Percentiles rank a stretch among this genome's conserved stretches.
Evolutionary conservation across 2,329 filamentous ascomycete species (phyloP).

Genomic region (Claviceps monticola): DNA sequence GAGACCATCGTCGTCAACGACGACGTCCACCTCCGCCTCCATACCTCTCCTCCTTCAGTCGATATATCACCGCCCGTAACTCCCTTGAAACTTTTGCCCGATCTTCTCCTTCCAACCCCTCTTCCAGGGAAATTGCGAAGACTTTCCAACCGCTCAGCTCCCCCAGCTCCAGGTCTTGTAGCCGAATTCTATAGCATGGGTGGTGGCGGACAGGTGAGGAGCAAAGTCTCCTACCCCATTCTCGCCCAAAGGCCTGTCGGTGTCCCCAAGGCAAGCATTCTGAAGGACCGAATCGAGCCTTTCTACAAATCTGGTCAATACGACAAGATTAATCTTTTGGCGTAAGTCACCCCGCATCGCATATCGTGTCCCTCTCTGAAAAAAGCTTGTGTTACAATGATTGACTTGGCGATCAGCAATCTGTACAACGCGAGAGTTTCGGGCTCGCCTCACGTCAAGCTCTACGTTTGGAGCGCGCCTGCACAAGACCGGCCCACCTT

Average conservation of each 20-base stretch:
- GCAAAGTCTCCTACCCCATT: conserved; percentile 36
- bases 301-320: conserved; percentile 75
- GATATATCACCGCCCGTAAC: conserved; percentile 13
- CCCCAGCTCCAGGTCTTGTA: conserved; percentile 18
- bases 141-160: conserved; percentile 23
- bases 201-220: conserved; percentile 31
- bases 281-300: conserved; percentile 66
- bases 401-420: conserved; percentile 14
- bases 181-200: conserved; percentile 31
- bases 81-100: conserved; percentile 5
- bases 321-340: conserved; percentile 56
- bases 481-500: conserved; percentile 70
- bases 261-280: conserved; percentile 73
- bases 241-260: conserved; percentile 45
- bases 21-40: background rate
- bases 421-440: conserved; percentile 31
- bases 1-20: conserved; percentile 9
- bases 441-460: conserved; percentile 64
- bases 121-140: conserved; percentile 15
- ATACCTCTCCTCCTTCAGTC: conserved; percentile 12
- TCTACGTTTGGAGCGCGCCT: conserved; percentile 77
- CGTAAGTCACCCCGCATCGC: conserved; percentile 33
- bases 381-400: background rate
- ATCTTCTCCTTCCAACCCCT: conserved; percentile 7
- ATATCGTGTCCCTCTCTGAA: background rate